Conservation (phyloP, 176 grass and related monocot species). For the Echinochloa phyllopogon region DNA sequence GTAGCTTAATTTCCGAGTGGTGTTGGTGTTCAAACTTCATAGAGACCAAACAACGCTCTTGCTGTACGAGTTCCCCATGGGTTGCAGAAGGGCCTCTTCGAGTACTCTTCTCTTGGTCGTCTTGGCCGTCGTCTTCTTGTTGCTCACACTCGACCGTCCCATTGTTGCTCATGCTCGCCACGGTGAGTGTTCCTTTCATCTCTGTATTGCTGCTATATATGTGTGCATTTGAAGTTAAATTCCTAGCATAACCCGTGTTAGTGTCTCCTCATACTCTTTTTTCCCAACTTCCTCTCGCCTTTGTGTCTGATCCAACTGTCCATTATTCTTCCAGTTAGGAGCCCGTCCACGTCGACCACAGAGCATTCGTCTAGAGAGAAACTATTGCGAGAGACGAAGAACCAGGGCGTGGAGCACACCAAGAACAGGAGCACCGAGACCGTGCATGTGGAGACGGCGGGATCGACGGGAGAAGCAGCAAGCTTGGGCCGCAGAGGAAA, state of each 20-base stretch:
- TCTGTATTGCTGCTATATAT: not conserved
- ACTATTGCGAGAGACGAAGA: constrained; percentile 5
- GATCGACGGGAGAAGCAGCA: not conserved
- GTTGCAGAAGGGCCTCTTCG: constrained; percentile 4
- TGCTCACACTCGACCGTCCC: constrained; percentile 26
- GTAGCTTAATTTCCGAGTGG: not conserved
- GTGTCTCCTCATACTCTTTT: not conserved
- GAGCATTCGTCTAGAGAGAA: not conserved
- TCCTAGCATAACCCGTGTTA: not conserved
- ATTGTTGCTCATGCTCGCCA: constrained; percentile 42
- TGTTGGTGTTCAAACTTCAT: not conserved
- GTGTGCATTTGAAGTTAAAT: not conserved
- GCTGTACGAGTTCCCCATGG: constrained; percentile 32
- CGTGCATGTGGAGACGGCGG: constrained; percentile 26
- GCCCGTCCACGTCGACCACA: not conserved
- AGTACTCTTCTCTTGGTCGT: not conserved
- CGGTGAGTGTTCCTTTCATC: not conserved
- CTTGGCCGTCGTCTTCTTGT: constrained; percentile 42
- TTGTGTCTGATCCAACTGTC: not conserved
- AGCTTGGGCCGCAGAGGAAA: not conserved
- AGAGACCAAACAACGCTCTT: not conserved
- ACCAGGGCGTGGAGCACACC: constrained; percentile 5
- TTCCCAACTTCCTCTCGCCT: not conserved
- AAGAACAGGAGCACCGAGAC: constrained; percentile 8
- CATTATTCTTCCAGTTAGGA: constrained; percentile 32